These are phyloP conservation scores for Cystobasidiopsis lactophilus DNA, from an alignment of 768 basidiomycete genomes.

Conservation along the genomic window DNA sequence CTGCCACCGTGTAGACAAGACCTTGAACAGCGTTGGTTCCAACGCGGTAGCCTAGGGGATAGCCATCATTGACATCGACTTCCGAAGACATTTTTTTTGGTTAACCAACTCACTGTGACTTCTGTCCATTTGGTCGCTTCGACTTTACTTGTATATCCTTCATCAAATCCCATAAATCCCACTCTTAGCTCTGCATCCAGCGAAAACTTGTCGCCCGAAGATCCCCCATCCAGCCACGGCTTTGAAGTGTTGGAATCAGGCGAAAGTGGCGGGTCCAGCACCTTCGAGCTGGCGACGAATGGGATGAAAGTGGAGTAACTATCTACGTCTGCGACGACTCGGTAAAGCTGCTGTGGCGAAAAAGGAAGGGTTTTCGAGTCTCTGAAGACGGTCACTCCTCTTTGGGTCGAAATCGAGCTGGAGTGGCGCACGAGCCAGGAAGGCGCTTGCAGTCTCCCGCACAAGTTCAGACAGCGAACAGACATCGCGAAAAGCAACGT, in stretches of 20 bases:
- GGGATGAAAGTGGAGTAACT: conserved; percentile 75
- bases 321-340: conserved; percentile 63
- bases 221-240: conserved; percentile 17
- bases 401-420: too few species aligned
- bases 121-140: conserved; percentile 53
- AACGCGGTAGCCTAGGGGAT: conserved; percentile 24
- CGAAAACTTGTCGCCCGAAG: conserved; percentile 24
- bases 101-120: conserved; percentile 43
- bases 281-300: conserved; percentile 53
- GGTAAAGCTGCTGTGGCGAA: conserved; percentile 51
- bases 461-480: too few species aligned
- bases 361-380: too few species aligned
- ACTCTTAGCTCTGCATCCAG: conserved; percentile 64
- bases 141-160: conserved; percentile 70
- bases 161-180: conserved; percentile 65
- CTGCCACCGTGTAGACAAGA: conserved; percentile 22
- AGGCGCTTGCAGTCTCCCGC: too few species aligned
- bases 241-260: not conserved
- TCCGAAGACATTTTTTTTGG: not conserved
- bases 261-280: conserved; percentile 27
- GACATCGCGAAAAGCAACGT: too few species aligned
- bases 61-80: not conserved
- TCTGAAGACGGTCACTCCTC: too few species aligned
- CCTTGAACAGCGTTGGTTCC: conserved; percentile 22
- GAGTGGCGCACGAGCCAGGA: too few species aligned